A percentile compares a stretch with the other conserved stretches of the same genome.
Evolutionary conservation across 2,329 filamentous ascomycete genomes (phyloP).

Genomic region (Colletotrichum paranaense): DNA sequence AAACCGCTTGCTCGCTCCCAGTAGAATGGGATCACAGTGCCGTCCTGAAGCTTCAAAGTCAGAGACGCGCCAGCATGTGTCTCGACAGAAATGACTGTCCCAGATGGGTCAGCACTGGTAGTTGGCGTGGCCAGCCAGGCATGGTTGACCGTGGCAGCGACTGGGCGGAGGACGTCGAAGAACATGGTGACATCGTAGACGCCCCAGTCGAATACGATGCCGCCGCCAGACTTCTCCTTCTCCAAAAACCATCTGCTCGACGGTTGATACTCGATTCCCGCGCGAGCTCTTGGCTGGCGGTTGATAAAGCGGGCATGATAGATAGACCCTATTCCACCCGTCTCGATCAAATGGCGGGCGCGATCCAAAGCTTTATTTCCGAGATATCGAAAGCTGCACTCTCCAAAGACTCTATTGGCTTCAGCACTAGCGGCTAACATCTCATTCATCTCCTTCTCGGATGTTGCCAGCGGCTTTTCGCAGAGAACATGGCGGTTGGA

Average conservation of each 20-base stretch:
- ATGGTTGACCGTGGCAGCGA: neutral
- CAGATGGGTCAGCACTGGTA: conserved; percentile 7
- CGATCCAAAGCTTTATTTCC: neutral
- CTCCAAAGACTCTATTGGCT: neutral
- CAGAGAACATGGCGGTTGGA: conserved; percentile 22
- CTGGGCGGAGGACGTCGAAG: conserved; percentile 23
- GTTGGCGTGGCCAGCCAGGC: conserved; percentile 13
- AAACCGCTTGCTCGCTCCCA: conserved; percentile 19
- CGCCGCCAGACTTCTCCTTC: conserved; percentile 6
- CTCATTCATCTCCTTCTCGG: conserved; percentile 2
- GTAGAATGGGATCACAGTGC: neutral
- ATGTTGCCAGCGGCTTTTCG: conserved; percentile 21
- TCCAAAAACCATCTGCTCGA: neutral
- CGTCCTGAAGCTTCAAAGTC: neutral
- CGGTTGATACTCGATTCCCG: neutral
- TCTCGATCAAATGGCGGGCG: neutral
- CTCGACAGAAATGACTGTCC: neutral
- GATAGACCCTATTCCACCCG: neutral
- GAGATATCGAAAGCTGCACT: neutral
- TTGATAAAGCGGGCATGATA: neutral
- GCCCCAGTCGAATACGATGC: conserved; percentile 14
- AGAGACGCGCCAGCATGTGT: neutral
- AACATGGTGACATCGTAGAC: conserved; percentile 26
- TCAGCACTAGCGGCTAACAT: conserved; percentile 8
- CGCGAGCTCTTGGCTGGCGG: neutral